These are phyloP conservation scores for Coemansia umbellata DNA, from an alignment of 192 early-diverging fungal species.

Conservation along the genomic window DNA sequence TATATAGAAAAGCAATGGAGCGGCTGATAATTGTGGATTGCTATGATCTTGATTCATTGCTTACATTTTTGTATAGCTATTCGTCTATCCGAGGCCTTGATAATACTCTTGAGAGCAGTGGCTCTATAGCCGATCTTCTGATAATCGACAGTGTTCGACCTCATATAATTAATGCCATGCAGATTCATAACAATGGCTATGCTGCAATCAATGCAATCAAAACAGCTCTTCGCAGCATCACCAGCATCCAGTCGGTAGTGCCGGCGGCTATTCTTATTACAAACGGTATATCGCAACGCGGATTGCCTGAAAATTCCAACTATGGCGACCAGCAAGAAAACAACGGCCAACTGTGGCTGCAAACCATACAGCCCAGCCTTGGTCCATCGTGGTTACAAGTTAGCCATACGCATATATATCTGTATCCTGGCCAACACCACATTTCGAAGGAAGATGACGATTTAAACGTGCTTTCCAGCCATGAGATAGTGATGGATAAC, in stretches of 20 bases:
- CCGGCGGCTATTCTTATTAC: slow-evolving; percentile 19
- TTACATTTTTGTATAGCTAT: slow-evolving; percentile 37
- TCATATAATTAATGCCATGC: slow-evolving; percentile 19
- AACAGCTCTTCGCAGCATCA: slow-evolving; percentile 22
- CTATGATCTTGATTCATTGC: slow-evolving; percentile 20
- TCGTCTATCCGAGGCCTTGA: not conserved
- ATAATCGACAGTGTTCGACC: slow-evolving; percentile 43
- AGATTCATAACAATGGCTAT: slow-evolving; percentile 10
- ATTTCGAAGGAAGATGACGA: not conserved
- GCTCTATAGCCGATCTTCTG: slow-evolving; percentile 11
- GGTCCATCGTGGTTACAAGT: slow-evolving; percentile 28
- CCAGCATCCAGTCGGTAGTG: not conserved
- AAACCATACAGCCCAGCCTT: slow-evolving; percentile 28
- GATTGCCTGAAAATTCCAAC: not conserved
- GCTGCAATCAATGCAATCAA: slow-evolving; percentile 26
- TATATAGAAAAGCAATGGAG: slow-evolving; percentile 22
- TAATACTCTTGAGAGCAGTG: not conserved
- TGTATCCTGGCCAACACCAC: not conserved
- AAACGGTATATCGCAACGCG: slow-evolving; percentile 38
- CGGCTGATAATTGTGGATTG: slow-evolving; percentile 34
- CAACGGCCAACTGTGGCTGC: not conserved
- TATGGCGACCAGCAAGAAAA: too few relatives aligned
- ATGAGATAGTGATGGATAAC: not conserved
- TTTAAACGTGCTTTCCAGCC: not conserved
- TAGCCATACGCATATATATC: slow-evolving; percentile 29